Evolutionary conservation across 2,329 filamentous ascomycete genomes (phyloP).

Genomic region (Alternaria dauci): DNA sequence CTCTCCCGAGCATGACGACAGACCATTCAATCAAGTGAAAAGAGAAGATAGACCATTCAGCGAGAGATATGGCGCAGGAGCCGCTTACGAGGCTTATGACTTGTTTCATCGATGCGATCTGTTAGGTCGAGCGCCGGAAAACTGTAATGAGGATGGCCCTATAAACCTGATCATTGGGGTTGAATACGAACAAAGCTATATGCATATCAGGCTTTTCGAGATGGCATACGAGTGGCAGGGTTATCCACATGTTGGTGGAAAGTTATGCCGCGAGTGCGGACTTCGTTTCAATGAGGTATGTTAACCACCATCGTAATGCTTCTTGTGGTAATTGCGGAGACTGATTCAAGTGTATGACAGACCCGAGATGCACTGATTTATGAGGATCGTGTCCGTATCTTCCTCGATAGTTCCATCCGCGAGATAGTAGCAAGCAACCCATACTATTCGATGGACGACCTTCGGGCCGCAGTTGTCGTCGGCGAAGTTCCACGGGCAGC

Average conservation of each 20-base stretch:
- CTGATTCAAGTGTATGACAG: neutral
- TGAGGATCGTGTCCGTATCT: neutral
- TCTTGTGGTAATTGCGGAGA: neutral
- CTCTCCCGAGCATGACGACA: neutral
- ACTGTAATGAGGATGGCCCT: neutral
- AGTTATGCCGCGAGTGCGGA: neutral
- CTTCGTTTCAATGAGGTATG: neutral
- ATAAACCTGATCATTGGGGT: neutral
- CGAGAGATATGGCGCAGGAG: neutral
- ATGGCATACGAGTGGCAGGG: neutral
- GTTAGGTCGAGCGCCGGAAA: neutral
- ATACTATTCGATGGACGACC: neutral
- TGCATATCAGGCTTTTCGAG: neutral
- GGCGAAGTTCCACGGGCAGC: neutral
- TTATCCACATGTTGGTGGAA: neutral
- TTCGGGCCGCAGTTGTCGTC: neutral
- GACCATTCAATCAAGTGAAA: neutral
- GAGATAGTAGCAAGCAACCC: neutral
- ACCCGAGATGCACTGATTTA: neutral
- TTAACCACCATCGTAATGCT: neutral
- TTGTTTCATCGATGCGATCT: neutral
- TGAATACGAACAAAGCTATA: neutral
- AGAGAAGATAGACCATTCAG: neutral
- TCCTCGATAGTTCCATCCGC: neutral
- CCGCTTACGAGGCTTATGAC: neutral